A percentile compares a stretch with the other conserved stretches of the same genome.
These are phyloP conservation scores for Diospyros kaki DNA, from an alignment of 148 eudicot species.

Conservation along the genomic window DNA sequence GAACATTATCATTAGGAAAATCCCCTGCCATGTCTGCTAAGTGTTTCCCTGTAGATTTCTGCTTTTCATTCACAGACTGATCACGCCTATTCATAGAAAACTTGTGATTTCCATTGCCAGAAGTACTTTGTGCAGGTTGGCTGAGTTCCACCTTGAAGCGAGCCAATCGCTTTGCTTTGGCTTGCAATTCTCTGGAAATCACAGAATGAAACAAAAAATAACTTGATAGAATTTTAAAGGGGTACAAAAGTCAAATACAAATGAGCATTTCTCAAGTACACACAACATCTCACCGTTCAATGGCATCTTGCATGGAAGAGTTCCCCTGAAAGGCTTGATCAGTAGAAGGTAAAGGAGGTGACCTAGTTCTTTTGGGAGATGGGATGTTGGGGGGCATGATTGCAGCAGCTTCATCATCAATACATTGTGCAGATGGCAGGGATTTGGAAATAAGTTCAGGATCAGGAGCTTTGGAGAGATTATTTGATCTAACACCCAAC, in stretches of 20 bases:
- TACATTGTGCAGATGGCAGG: constrained; percentile 29
- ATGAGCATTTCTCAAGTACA: background rate
- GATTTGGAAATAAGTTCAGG: constrained; percentile 16
- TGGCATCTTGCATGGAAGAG: constrained; percentile 34
- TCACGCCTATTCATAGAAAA: constrained; percentile 28
- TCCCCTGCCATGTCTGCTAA: constrained; percentile 38
- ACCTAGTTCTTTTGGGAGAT: constrained; percentile 61
- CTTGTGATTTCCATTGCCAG: constrained; percentile 32
- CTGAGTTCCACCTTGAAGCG: constrained; percentile 80
- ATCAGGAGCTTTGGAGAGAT: constrained; percentile 21
- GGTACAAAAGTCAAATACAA: background rate
- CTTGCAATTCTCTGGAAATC: constrained; percentile 68
- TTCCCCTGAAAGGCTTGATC: constrained; percentile 37
- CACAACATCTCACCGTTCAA: constrained; percentile 44
- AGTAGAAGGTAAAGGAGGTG: constrained; percentile 46
- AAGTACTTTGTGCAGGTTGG: constrained; percentile 32
- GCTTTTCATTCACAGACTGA: constrained; percentile 30
- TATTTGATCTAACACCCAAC: constrained; percentile 25
- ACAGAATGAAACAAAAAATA: constrained; percentile 6
- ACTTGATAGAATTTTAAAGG: constrained; percentile 12
- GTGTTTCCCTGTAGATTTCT: constrained; percentile 26
- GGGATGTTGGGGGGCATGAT: constrained; percentile 30
- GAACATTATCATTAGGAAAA: constrained; percentile 28
- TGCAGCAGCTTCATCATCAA: constrained; percentile 27
- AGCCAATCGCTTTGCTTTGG: constrained; percentile 88